phyloP scores from a whole-genome alignment of 495 filamentous ascomycete genomes.

The Xylaria cubensis region DNA sequence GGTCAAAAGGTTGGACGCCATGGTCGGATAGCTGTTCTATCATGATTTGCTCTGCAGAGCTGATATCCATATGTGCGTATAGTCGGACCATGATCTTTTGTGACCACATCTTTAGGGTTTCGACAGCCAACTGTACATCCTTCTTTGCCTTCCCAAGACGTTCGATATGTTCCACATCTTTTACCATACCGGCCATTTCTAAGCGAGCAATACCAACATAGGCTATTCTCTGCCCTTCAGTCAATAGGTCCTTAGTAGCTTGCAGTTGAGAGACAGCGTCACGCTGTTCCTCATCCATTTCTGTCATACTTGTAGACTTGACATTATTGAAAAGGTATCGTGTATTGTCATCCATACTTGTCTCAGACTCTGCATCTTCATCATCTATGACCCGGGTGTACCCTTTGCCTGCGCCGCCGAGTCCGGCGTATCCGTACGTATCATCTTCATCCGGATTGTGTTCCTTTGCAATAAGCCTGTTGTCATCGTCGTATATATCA shows the following conservation, averaged over 20 bases:
- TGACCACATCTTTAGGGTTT: slow-evolving; percentile 91
- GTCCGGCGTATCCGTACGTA: slow-evolving; percentile 70
- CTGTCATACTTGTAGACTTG: slow-evolving; percentile 61
- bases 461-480: slow-evolving; percentile 81
- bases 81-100: slow-evolving; percentile 96
- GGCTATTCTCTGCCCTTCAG: slow-evolving; percentile 93
- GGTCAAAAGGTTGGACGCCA: slow-evolving; percentile 82
- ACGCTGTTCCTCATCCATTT: slow-evolving; percentile 73
- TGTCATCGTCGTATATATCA: slow-evolving; percentile 95
- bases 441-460: slow-evolving; percentile 74
- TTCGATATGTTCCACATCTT: slow-evolving; percentile 66
- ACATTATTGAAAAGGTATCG: slow-evolving; percentile 87
- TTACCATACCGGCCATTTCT: slow-evolving; percentile 76
- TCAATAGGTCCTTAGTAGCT: slow-evolving; percentile 93
- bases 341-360: slow-evolving; percentile 97
- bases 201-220: slow-evolving; percentile 91
- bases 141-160: slow-evolving; percentile 67
- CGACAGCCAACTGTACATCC: slow-evolving; percentile 67
- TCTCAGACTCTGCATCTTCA: slow-evolving; percentile 91
- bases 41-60: slow-evolving; percentile 91
- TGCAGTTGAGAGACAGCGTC: slow-evolving; percentile 90
- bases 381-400: slow-evolving; percentile 94
- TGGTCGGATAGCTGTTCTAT: slow-evolving; percentile 96
- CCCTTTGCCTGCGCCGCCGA: slow-evolving; percentile 89
- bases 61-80: slow-evolving; percentile 96